Evolutionary conservation across 1,139 yeast species (phyloP).

Genomic region (Geotrichum carabidarum): DNA sequence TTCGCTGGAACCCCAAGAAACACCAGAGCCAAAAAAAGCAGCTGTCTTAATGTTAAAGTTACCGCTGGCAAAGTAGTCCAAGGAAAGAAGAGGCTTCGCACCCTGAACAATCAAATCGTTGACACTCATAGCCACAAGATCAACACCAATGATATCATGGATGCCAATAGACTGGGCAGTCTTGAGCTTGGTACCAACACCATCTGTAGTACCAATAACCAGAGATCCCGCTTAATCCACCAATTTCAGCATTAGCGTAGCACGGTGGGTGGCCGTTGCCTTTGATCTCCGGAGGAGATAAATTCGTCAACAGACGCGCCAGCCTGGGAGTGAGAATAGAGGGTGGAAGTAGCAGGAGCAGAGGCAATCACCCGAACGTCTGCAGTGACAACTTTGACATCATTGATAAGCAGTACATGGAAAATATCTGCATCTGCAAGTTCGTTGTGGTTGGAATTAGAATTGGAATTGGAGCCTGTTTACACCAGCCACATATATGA

Average conservation of each 20-base stretch:
- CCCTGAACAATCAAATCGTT: conserved; percentile 97
- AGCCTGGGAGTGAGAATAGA: conserved; percentile 83
- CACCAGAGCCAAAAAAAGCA: conserved; percentile 86
- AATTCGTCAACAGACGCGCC: conserved; percentile 98
- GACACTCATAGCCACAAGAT: conserved; percentile 97
- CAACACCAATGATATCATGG: conserved; percentile 96
- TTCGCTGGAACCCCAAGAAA: conserved; percentile 89
- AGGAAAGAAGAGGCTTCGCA: conserved; percentile 92
- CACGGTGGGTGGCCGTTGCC: conserved; percentile 91
- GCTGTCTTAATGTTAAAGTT: conserved; percentile 80
- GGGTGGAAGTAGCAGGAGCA: conserved; percentile 72
- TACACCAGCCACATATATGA: too few species aligned
- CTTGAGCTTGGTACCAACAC: conserved; percentile 96
- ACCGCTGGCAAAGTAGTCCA: conserved; percentile 96
- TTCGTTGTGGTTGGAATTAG: too few species aligned
- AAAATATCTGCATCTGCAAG: too few species aligned
- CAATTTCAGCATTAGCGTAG: conserved; percentile 96
- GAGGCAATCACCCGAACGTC: conserved; percentile 98
- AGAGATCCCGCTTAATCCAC: conserved; percentile 97
- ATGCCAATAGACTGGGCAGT: conserved; percentile 86
- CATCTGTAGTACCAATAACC: conserved; percentile 98
- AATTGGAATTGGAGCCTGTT: too few species aligned
- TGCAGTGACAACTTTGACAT: conserved; percentile 65
- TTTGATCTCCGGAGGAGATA: conserved; percentile 87
- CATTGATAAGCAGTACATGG: conserved; percentile 69